Percentiles rank a stretch among this genome's conserved stretches.
These are phyloP conservation scores for Xylariaceae sp. DNA, from an alignment of 2,329 filamentous ascomycete genomes.

Conservation along the genomic window DNA sequence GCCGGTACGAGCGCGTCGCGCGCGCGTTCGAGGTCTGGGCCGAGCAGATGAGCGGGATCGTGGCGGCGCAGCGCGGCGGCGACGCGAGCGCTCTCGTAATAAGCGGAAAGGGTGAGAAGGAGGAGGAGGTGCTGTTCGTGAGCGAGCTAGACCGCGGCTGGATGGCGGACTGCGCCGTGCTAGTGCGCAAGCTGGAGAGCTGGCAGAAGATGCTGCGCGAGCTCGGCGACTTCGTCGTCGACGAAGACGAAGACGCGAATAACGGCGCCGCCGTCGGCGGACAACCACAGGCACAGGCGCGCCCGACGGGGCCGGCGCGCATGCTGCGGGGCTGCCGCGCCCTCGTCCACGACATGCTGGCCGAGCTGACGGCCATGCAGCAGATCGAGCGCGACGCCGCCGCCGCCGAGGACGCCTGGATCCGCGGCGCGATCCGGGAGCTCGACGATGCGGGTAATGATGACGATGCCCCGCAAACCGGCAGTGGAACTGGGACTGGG, in stretches of 20 bases:
- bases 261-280: no score
- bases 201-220: slow-evolving; percentile 54
- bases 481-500: no score
- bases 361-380: slow-evolving; percentile 65
- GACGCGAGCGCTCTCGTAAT: slow-evolving; percentile 40
- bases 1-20: slow-evolving; percentile 58
- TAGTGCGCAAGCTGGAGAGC: slow-evolving; percentile 57
- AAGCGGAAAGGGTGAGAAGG: slow-evolving; percentile 27
- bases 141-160: slow-evolving; percentile 59
- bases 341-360: slow-evolving; percentile 61
- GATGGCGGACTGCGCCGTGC: slow-evolving; percentile 58
- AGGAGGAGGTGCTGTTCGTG: slow-evolving; percentile 51
- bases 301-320: slow-evolving; percentile 41
- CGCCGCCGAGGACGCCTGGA: slow-evolving; percentile 60
- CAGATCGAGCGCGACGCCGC: slow-evolving; percentile 62
- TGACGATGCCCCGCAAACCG: slow-evolving; percentile 15
- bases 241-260: slow-evolving; percentile 13
- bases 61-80: slow-evolving; percentile 45
- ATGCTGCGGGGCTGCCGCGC: slow-evolving; percentile 35
- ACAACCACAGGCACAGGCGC: no score
- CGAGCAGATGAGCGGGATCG: slow-evolving; percentile 48
- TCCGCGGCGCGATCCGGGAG: slow-evolving; percentile 54
- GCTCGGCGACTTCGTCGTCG: slow-evolving; percentile 39
- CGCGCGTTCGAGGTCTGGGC: slow-evolving; percentile 64
- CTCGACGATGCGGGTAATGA: slow-evolving; percentile 40